Conservation (phyloP, 371 early-diverging fungal species). For the Mucor piriformis region DNA sequence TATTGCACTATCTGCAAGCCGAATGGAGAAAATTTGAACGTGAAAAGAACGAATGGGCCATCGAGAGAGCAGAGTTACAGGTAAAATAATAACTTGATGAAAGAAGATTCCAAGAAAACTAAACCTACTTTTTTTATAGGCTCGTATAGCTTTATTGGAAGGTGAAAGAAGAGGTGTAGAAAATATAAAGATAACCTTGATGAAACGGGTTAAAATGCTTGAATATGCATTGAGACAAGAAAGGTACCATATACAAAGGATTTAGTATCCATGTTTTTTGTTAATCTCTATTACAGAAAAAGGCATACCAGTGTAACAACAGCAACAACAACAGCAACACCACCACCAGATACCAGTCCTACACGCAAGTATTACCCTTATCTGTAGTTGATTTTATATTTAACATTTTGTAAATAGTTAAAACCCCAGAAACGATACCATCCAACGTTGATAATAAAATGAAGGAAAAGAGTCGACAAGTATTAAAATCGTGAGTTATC, state of each 20-base stretch:
- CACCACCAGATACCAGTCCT: not conserved
- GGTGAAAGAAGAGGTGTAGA: constrained; percentile 85
- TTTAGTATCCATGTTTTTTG: not conserved
- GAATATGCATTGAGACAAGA: constrained; percentile 83
- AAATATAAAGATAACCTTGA: constrained; percentile 73
- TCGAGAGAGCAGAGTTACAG: constrained; percentile 82
- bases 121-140: constrained; percentile 33
- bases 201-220: constrained; percentile 86
- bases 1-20: constrained; percentile 80
- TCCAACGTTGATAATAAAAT: constrained; percentile 28
- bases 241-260: constrained; percentile 44
- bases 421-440: not conserved
- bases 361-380: not conserved
- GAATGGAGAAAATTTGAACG: constrained; percentile 89
- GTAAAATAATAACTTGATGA: constrained; percentile 40
- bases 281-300: constrained; percentile 15
- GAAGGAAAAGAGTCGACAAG: constrained; percentile 69
- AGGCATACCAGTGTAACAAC: constrained; percentile 12
- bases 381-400: not conserved
- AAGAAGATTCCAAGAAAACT: not conserved
- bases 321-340: constrained; percentile 13
- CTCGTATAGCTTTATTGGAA: constrained; percentile 79
- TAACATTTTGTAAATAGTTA: not conserved
- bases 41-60: constrained; percentile 89
- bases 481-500: constrained; percentile 72